Evolutionary conservation across 1,139 yeast species (phyloP).

Genomic region (Saccharomyces hybrid): DNA sequence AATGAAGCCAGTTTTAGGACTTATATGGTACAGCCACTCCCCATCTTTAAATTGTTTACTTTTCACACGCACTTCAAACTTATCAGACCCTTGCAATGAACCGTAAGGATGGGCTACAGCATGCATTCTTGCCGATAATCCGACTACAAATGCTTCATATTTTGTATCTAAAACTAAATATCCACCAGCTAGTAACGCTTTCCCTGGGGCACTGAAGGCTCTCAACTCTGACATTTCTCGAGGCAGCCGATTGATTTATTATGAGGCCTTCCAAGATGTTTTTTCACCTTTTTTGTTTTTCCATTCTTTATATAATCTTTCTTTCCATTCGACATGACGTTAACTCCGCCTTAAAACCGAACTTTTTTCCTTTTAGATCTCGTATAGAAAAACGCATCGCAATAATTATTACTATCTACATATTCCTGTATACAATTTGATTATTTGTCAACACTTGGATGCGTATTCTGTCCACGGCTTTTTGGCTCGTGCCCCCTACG

Average conservation of each 20-base stretch:
- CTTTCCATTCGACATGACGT: neutral
- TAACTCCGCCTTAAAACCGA: neutral
- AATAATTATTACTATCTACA: neutral
- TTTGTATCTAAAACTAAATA: slow-evolving; percentile 77
- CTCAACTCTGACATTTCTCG: neutral
- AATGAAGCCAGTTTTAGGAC: slow-evolving; percentile 9
- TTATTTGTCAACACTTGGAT: neutral
- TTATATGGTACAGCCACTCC: slow-evolving; percentile 52
- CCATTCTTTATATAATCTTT: neutral
- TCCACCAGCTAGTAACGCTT: slow-evolving; percentile 91
- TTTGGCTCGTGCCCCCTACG: neutral
- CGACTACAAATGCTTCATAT: slow-evolving; percentile 75
- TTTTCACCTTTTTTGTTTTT: neutral
- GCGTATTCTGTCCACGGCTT: neutral
- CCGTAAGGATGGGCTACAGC: slow-evolving; percentile 43
- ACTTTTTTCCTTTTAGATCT: neutral
- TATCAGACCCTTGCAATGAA: neutral
- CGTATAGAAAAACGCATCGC: neutral
- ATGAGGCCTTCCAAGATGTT: neutral
- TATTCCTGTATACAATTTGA: neutral
- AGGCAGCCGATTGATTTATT: neutral
- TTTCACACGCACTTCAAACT: slow-evolving; percentile 37
- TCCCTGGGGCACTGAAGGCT: slow-evolving; percentile 86
- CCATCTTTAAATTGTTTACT: slow-evolving; percentile 80
- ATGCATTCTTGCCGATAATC: slow-evolving; percentile 85